These are phyloP conservation scores for Tolypocladium inflatum DNA, from an alignment of 2,329 filamentous ascomycete species.

Conservation along the genomic window DNA sequence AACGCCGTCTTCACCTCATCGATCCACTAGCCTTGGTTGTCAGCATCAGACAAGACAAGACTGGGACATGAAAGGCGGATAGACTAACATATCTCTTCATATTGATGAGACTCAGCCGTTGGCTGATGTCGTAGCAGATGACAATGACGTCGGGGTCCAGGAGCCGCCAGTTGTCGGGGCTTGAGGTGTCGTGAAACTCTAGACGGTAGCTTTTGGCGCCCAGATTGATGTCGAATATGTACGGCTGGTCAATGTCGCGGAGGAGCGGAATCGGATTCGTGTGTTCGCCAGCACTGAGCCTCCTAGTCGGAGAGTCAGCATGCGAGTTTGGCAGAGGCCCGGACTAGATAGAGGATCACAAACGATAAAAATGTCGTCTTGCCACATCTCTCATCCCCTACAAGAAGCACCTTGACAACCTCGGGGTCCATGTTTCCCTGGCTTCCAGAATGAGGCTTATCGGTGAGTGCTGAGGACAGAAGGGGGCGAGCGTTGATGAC, in stretches of 20 bases:
- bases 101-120: slow-evolving; percentile 47
- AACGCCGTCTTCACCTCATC: slow-evolving; percentile 43
- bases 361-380: slow-evolving; percentile 55
- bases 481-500: not conserved
- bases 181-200: slow-evolving; percentile 51
- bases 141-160: slow-evolving; percentile 48
- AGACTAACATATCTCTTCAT: slow-evolving; percentile 43
- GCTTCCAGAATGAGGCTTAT: not conserved
- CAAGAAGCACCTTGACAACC: slow-evolving; percentile 42
- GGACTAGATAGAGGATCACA: slow-evolving; percentile 18
- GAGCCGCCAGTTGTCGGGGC: slow-evolving; percentile 49
- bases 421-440: slow-evolving; percentile 32
- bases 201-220: slow-evolving; percentile 34
- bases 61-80: not conserved
- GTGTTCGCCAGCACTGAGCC: slow-evolving; percentile 38
- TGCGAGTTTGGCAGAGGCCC: slow-evolving; percentile 1
- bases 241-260: slow-evolving; percentile 51
- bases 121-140: slow-evolving; percentile 53
- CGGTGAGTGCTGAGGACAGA: not conserved
- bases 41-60: slow-evolving; percentile 3
- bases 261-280: slow-evolving; percentile 37
- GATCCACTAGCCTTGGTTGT: slow-evolving; percentile 38
- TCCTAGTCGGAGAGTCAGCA: slow-evolving; percentile 24
- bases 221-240: slow-evolving; percentile 43
- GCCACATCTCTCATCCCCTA: slow-evolving; percentile 50